Base-by-base conservation (phyloP, 768 basidiomycete species). In the Amylocystis lapponica region DNA sequence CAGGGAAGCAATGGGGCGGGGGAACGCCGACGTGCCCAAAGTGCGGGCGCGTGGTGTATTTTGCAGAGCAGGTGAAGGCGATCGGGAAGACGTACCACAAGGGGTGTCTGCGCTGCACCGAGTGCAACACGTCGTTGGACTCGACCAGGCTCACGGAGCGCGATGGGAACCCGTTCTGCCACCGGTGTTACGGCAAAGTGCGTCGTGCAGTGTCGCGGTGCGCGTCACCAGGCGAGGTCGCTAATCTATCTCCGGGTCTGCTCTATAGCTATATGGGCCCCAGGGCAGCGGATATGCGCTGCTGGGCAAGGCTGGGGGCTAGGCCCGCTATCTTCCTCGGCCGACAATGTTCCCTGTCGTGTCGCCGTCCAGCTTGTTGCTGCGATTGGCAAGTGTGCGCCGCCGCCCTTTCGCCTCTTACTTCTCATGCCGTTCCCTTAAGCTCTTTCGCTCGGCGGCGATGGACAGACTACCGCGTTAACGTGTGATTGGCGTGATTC, bases 1-100 rank as follows among this genome's bases (percentile, higher is more conserved):
- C 62, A 5, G 62, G 63, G 8, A 41, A 55, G 16, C 49, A 32
- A 39, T 83, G 79, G 72, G 79, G 76, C 27, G 64, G 59, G 19
- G 71, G 74, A 17, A 76, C 78, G 7, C 83, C 86, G 16, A 56
- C 57, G 16, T 92, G 88, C 52, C 78, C 81, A 8, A 71, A 72
- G 43, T 92, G 88, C 50, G 68, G 67, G 27, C 79, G 84, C 71
- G 81, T 73, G 39, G 88, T 92, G 9, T 92, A 86, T 65, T 90
- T 91, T 56, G 87, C 88, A 12, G 87, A 91, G 34, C 49, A 87
- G 86, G 78, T 86, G 45, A 87, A 86, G 61, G 87, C 87, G 1
- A 73, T 86, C 12, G 84, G 84, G 7, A 84, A 86, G 68, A 85
- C 81, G 13, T 91, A 71, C 63, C 88, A 91, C 51, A 87, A 86